These are phyloP conservation scores for Colletotrichum tofieldiae DNA, from an alignment of 2,329 filamentous ascomycete species.

Conservation along the genomic window DNA sequence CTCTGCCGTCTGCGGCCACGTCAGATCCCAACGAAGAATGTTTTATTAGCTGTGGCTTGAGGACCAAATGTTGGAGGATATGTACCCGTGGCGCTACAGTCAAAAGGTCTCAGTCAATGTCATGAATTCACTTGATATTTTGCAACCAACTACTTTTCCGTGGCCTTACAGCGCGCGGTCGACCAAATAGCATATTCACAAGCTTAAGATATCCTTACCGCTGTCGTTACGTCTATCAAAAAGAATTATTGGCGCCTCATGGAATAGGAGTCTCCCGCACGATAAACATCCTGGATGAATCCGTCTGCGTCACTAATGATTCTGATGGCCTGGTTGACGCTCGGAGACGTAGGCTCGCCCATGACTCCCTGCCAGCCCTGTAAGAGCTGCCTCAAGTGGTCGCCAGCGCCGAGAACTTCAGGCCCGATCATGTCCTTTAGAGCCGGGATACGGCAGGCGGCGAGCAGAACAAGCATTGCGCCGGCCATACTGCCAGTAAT, in stretches of 20 bases:
- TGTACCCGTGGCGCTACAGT: no score
- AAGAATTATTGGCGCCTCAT: slow-evolving; percentile 16
- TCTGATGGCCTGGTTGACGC: slow-evolving; percentile 62
- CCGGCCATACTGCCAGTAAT: slow-evolving; percentile 59
- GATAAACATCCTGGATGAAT: slow-evolving; percentile 57
- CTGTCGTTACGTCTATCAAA: neutral
- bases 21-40: neutral
- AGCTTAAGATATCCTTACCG: neutral
- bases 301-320: slow-evolving; percentile 61
- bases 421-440: slow-evolving; percentile 56
- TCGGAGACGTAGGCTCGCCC: slow-evolving; percentile 59
- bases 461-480: slow-evolving; percentile 64
- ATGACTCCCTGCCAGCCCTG: slow-evolving; percentile 59
- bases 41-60: no score
- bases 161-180: neutral
- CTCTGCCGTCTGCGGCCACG: neutral
- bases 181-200: neutral
- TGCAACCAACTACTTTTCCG: no score
- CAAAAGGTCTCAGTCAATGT: neutral
- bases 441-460: slow-evolving; percentile 58
- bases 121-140: neutral
- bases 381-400: slow-evolving; percentile 59
- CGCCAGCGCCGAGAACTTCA: slow-evolving; percentile 57
- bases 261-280: slow-evolving; percentile 34
- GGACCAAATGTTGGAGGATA: no score